Percentiles rank a stretch among this genome's conserved stretches.
Evolutionary conservation across 805 yeast genomes (phyloP).

Genomic region (Teunomyces atbi): DNA sequence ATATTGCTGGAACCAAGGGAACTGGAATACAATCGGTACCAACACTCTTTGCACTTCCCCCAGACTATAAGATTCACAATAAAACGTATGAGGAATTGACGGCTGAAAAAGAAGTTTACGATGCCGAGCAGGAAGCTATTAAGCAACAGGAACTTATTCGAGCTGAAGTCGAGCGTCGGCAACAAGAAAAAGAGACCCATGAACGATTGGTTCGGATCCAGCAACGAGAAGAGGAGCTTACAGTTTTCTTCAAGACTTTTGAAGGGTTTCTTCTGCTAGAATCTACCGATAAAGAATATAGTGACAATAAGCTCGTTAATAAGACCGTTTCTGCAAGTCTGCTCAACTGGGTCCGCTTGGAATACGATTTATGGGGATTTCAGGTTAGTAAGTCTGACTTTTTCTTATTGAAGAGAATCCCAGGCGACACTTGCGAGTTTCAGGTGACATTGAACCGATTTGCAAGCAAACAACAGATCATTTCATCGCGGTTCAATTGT

Average conservation of each 20-base stretch:
- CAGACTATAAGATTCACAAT: constrained; percentile 21
- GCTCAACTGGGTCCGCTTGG: constrained; percentile 30
- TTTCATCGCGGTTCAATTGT: constrained; percentile 20
- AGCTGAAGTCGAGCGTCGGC: neutral
- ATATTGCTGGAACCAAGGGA: constrained; percentile 65
- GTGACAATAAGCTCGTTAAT: constrained; percentile 12
- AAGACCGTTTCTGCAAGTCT: constrained; percentile 10
- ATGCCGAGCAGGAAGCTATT: constrained; percentile 8
- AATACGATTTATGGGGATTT: constrained; percentile 33
- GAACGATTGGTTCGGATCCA: neutral
- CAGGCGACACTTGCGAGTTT: constrained; percentile 8
- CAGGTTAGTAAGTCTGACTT: neutral
- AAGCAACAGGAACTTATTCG: neutral
- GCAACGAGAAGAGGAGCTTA: constrained; percentile 4
- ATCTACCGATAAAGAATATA: constrained; percentile 10
- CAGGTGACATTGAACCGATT: constrained; percentile 11
- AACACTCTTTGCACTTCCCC: constrained; percentile 40
- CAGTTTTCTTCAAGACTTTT: constrained; percentile 2
- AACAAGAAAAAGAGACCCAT: neutral
- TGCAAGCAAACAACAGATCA: constrained; percentile 12
- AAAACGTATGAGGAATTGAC: constrained; percentile 21
- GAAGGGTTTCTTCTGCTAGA: constrained; percentile 14
- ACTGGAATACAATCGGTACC: constrained; percentile 39
- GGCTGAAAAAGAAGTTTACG: constrained; percentile 13
- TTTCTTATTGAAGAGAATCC: neutral